phyloP scores from a whole-genome alignment of 1,284 basidiomycete species.

The Boletellus deceptivus region DNA sequence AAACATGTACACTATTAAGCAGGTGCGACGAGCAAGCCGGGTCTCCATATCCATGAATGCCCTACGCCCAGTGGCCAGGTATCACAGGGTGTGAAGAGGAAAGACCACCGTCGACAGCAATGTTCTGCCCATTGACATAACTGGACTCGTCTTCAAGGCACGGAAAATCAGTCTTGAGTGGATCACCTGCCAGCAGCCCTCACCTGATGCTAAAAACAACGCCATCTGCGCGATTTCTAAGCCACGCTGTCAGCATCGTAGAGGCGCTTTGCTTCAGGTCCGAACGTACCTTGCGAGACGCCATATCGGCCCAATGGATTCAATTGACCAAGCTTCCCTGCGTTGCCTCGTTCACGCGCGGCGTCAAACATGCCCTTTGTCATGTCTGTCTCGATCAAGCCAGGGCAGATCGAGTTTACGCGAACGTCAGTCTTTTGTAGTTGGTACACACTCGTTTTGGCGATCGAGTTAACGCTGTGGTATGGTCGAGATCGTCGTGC shows the following conservation, averaged over 20 bases:
- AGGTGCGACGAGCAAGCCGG: not conserved
- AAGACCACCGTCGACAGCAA: conserved; percentile 86
- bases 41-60: not conserved
- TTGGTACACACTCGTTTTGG: conserved; percentile 78
- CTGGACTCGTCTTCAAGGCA: conserved; percentile 73
- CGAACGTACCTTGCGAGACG: conserved; percentile 62
- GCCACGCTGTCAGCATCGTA: conserved; percentile 21
- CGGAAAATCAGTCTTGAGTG: conserved; percentile 12
- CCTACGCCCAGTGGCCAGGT: conserved; percentile 36
- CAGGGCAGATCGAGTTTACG: conserved; percentile 89
- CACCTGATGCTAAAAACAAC: conserved; percentile 85
- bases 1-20: not conserved
- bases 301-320: conserved; percentile 84
- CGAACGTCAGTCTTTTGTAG: conserved; percentile 82
- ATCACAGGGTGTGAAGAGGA: conserved; percentile 55
- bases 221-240: conserved; percentile 82
- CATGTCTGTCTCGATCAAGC: conserved; percentile 91
- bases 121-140: conserved; percentile 89
- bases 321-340: conserved; percentile 78
- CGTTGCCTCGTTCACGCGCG: conserved; percentile 72
- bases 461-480: conserved; percentile 79
- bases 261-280: conserved; percentile 4
- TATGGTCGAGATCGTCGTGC: conserved; percentile 6
- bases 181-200: conserved; percentile 17
- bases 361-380: conserved; percentile 72